phyloP scores from a whole-genome alignment of 2,329 filamentous ascomycete species.

The Aspergillus hortae region DNA sequence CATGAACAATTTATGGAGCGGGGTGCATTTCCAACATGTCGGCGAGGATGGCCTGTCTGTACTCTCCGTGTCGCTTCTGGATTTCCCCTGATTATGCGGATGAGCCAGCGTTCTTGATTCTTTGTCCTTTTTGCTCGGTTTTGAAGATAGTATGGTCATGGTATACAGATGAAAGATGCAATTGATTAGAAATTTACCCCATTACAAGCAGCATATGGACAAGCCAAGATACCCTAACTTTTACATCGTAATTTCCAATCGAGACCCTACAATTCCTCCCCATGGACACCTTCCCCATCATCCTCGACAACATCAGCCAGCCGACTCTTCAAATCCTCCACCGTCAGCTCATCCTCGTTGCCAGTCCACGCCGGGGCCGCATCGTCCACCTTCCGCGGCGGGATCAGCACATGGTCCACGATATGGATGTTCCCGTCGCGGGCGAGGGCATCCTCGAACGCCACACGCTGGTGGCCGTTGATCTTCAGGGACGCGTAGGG shows the following conservation, averaged over 20 bases:
- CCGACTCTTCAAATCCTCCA: constrained; percentile 19
- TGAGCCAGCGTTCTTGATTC: not conserved
- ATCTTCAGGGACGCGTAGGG: constrained; percentile 68
- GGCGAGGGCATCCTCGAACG: constrained; percentile 66
- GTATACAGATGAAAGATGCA: constrained; percentile 6
- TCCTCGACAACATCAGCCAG: constrained; percentile 14
- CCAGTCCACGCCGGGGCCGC: constrained; percentile 1
- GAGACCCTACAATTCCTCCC: not conserved
- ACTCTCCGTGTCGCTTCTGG: too few species aligned
- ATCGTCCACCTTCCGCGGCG: constrained; percentile 55
- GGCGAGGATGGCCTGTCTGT: too few species aligned
- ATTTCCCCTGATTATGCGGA: too few species aligned
- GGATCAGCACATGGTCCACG: constrained; percentile 68
- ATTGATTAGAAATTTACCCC: constrained; percentile 9
- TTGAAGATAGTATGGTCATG: constrained; percentile 4
- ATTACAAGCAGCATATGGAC: not conserved
- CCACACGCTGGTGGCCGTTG: constrained; percentile 68
- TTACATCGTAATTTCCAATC: not conserved
- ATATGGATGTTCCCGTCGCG: constrained; percentile 82
- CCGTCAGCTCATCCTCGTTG: constrained; percentile 13
- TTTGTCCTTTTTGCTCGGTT: constrained; percentile 5
- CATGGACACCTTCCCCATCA: not conserved
- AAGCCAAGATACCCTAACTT: too few species aligned
- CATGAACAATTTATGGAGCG: too few species aligned
- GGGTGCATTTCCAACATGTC: too few species aligned